Evolutionary conservation across 2,329 filamentous ascomycete species (phyloP).

Genomic region (Aspergillus neoniger): DNA sequence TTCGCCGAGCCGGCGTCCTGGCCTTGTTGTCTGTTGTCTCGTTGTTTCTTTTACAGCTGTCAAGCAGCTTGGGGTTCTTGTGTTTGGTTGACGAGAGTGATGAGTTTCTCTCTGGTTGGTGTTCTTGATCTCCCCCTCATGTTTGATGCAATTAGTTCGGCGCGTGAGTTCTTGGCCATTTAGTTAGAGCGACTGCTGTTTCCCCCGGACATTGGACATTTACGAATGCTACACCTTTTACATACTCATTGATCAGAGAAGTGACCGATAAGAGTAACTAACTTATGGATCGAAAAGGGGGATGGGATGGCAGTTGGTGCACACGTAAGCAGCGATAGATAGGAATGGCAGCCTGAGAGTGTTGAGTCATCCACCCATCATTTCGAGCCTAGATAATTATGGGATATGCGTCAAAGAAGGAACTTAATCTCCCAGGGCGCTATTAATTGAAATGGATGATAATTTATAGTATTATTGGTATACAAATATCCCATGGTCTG

Average conservation of each 20-base stretch:
- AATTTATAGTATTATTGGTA: too few species aligned
- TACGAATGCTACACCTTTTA: not conserved
- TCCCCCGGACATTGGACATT: not conserved
- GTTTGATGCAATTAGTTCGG: not conserved
- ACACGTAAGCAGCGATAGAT: not conserved
- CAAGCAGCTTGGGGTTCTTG: not conserved
- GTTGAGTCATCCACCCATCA: too few species aligned
- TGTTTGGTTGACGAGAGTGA: not conserved
- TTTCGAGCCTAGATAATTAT: too few species aligned
- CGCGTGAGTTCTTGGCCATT: not conserved
- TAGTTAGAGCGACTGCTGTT: not conserved
- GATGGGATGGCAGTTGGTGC: not conserved
- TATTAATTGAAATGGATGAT: not conserved
- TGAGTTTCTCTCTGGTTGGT: not conserved
- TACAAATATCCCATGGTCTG: not conserved
- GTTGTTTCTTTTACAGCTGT: not conserved
- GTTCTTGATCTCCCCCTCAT: not conserved
- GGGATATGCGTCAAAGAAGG: too few species aligned
- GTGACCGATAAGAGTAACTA: not conserved
- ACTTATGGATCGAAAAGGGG: not conserved
- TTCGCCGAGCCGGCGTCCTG: conserved; percentile 14
- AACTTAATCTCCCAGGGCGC: too few species aligned
- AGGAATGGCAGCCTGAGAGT: not conserved
- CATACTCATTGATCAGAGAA: too few species aligned
- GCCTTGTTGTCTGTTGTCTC: not conserved